phyloP scores from a whole-genome alignment of 2,329 filamentous ascomycete genomes.

The Pyricularia grisea region DNA sequence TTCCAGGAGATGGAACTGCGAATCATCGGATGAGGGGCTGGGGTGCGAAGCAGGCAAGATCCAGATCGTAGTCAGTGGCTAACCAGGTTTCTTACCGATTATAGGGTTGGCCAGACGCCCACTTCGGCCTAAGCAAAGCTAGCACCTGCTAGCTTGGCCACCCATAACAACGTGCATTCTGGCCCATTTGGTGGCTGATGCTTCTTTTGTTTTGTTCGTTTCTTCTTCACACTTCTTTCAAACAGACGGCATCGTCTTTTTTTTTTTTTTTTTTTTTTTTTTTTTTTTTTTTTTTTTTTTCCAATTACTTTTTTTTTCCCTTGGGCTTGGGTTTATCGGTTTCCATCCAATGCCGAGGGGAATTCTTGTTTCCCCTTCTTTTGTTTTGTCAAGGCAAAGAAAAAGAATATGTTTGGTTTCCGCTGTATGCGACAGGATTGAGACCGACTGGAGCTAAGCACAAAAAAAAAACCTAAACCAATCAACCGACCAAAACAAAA shows the following conservation, averaged over 20 bases:
- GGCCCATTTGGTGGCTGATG: not conserved
- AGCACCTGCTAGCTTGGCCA: not conserved
- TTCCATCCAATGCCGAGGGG: not conserved
- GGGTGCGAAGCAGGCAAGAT: not conserved
- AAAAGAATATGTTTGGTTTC: not conserved
- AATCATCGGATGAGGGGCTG: not conserved
- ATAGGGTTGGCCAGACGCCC: slow-evolving; percentile 1
- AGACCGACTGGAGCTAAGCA: not conserved
- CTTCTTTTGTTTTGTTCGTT: not conserved
- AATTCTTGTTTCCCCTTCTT: not conserved
- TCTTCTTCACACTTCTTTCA: not conserved
- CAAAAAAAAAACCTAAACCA: not conserved
- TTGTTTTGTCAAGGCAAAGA: not conserved
- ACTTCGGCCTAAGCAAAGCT: not conserved
- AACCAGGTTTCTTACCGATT: not conserved
- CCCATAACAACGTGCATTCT: not conserved
- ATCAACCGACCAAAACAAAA: not conserved
- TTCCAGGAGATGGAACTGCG: not conserved
- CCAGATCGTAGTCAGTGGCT: not conserved
- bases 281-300: not conserved
- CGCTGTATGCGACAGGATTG: not conserved
- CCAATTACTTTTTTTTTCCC: not conserved
- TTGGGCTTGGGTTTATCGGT: not conserved
- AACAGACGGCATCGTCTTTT: not conserved
- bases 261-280: too few species aligned